These are phyloP conservation scores for Microsporum audouinii DNA, from an alignment of 2,329 filamentous ascomycete species.

Conservation along the genomic window DNA sequence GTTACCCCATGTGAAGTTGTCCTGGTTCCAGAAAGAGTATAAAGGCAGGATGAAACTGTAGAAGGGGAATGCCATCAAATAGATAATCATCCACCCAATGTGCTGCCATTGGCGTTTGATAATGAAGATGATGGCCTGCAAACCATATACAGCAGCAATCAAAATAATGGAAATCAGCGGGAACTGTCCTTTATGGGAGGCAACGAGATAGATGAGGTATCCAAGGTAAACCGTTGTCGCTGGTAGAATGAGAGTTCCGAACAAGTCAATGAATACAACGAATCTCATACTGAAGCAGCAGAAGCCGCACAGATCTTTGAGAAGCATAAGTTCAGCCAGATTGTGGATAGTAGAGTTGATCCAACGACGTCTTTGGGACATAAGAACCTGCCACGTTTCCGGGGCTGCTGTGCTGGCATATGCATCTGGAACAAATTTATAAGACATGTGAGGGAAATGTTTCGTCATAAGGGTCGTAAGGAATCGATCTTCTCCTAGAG, in stretches of 20 bases:
- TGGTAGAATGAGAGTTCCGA: constrained; percentile 83
- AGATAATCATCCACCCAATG: constrained; percentile 99
- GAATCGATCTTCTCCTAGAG: constrained; percentile 92
- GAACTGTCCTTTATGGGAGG: constrained; percentile 59
- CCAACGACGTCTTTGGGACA: constrained; percentile 98
- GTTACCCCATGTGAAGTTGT: constrained; percentile 98
- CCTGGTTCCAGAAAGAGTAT: constrained; percentile 99
- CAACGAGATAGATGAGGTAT: constrained; percentile 74
- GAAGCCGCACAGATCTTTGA: constrained; percentile 95
- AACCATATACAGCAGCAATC: constrained; percentile 82
- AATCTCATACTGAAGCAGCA: constrained; percentile 98
- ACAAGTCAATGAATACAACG: constrained; percentile 85
- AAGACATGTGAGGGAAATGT: constrained; percentile 88
- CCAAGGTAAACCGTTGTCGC: constrained; percentile 76
- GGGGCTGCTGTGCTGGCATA: constrained; percentile 89
- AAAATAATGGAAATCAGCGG: constrained; percentile 81
- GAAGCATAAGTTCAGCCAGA: constrained; percentile 73
- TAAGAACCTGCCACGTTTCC: constrained; percentile 81
- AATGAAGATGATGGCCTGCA: constrained; percentile 93
- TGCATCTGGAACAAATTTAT: constrained; percentile 89
- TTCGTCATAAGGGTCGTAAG: constrained; percentile 97
- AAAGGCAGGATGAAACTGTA: constrained; percentile 84
- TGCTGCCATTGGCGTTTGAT: constrained; percentile 97
- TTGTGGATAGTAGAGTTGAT: constrained; percentile 99
- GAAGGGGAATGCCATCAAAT: constrained; percentile 87